Base-by-base conservation (phyloP, 2,329 filamentous ascomycete species). In the Fusarium abutilonis region DNA sequence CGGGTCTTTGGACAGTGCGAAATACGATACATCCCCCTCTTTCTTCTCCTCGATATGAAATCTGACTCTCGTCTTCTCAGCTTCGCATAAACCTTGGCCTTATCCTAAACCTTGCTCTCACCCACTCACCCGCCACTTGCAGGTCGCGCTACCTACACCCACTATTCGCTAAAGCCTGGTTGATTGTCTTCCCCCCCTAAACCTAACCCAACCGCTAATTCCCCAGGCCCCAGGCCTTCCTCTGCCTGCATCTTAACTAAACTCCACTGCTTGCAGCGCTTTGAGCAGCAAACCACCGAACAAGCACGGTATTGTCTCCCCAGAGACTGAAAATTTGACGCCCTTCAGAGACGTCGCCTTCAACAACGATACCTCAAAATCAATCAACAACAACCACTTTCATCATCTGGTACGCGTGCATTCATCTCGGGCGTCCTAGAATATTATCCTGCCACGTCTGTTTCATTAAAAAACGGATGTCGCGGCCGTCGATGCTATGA, bases 401-500 rank as follows among this genome's bases (percentile, higher is more conserved):
- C 73, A 77, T 77, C 75, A 58, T 51, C 56, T 61, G 58, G 45
- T 63, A 64, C 51, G 44, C 63, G 53, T 52, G 67, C 43, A 62
- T 71, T 60, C 70, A 73, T 75, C 73, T 75, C 71, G 41, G 58
- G 63, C 55, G 56, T 56, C 56, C 54, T 61, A 55, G 51, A 53
- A 67, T 55, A 54, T 64, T 54, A 60, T 46, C 34, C 53, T 70
- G 59, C 67, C 65, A 71, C 83, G 81, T 86, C 80, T 81, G 82
- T 86, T 88, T 86, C 82, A 74, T 71, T 78, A 74, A 74, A 81
- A 86, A 88, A 88, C 86, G 86, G 85, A 89, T 89, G 86, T 88
- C 84, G 85, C 84, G 77, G 78, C 80, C 78, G 82, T 80, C 77
- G 81, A 86, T 88, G 86, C 85, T 83, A 89, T 89, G 86, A 88